Evolutionary conservation across 495 filamentous ascomycete genomes (phyloP).

Genomic region (Tuber magnatum): DNA sequence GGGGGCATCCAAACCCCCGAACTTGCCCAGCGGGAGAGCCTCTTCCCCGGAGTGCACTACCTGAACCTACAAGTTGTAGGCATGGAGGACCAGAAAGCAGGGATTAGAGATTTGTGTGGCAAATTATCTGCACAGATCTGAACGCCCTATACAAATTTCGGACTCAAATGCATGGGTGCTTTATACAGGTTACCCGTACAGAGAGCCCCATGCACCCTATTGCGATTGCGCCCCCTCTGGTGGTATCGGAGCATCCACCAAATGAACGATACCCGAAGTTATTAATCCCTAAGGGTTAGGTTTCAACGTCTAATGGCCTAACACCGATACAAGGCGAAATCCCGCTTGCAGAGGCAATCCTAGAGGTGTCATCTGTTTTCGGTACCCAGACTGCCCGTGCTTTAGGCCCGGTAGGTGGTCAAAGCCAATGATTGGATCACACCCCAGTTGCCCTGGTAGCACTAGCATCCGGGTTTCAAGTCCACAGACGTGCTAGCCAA

Average conservation of each 20-base stretch:
- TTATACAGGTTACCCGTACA: background rate
- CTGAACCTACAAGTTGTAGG: background rate
- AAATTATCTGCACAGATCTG: background rate
- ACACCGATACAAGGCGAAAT: background rate
- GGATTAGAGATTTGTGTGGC: background rate
- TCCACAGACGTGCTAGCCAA: background rate
- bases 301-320: background rate
- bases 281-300: background rate
- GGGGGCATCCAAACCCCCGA: background rate
- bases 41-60: background rate
- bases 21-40: background rate
- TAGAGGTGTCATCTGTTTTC: background rate
- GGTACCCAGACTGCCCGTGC: background rate
- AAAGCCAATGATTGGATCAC: background rate
- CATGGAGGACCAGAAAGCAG: background rate
- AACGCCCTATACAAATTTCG: background rate
- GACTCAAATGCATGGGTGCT: background rate
- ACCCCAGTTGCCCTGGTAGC: background rate
- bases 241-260: background rate
- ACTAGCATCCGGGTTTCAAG: background rate
- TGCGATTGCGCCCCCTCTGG: background rate
- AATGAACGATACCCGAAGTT: background rate
- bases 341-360: background rate
- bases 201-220: background rate
- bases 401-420: background rate